These are phyloP conservation scores for Umbelopsis sp. DNA, from an alignment of 371 early-diverging fungal genomes.

Conservation along the genomic window DNA sequence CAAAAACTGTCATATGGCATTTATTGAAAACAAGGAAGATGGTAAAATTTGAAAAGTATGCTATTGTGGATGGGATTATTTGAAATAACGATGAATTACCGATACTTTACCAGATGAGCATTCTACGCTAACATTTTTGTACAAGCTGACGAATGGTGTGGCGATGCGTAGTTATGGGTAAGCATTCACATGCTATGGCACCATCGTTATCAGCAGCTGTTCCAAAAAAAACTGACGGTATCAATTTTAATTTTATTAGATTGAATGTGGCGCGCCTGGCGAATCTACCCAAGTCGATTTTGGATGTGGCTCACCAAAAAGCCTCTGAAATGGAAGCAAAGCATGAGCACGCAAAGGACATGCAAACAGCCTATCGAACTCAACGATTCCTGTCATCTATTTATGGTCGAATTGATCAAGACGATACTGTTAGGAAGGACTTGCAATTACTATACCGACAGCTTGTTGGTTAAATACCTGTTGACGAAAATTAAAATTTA, in stretches of 20 bases:
- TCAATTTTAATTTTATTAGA: slow-evolving; percentile 37
- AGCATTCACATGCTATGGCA: slow-evolving; percentile 14
- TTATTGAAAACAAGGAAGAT: slow-evolving; percentile 50
- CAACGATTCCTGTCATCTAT: neutral
- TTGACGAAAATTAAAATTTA: slow-evolving; percentile 6
- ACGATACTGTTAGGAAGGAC: neutral
- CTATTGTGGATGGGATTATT: neutral
- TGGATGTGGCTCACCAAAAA: slow-evolving; percentile 60
- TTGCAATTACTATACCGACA: neutral
- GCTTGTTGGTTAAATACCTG: neutral
- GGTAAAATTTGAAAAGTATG: slow-evolving; percentile 20
- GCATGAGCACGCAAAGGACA: neutral
- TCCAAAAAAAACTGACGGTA: neutral
- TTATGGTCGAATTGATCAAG: neutral
- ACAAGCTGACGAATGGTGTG: slow-evolving; percentile 82
- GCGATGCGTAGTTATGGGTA: slow-evolving; percentile 80
- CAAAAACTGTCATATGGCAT: slow-evolving; percentile 77
- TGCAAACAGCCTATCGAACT: neutral
- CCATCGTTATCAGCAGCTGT: neutral
- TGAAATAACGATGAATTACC: neutral
- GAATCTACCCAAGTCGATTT: slow-evolving; percentile 58
- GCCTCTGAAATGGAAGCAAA: slow-evolving; percentile 55
- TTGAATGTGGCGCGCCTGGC: slow-evolving; percentile 86
- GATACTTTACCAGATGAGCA: slow-evolving; percentile 11
- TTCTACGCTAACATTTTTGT: slow-evolving; percentile 77